Evolutionary conservation across 257 asterid species (phyloP).

Genomic region (Schizonepeta tenuifolia): DNA sequence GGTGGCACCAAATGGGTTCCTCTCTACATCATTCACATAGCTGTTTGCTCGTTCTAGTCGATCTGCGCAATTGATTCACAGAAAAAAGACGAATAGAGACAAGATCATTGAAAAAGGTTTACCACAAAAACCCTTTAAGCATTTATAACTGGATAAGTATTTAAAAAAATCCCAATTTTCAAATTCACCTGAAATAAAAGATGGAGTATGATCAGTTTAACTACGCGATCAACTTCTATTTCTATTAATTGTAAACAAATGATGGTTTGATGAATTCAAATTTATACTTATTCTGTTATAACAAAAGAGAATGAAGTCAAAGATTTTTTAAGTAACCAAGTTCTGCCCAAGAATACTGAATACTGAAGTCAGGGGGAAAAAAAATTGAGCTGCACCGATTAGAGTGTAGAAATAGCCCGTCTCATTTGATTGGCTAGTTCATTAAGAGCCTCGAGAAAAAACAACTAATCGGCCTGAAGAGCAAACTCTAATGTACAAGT

Average conservation of each 20-base stretch:
- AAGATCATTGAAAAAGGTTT: conserved; percentile 10
- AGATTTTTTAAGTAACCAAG: not conserved
- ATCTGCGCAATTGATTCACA: conserved; percentile 49
- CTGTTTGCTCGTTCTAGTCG: conserved; percentile 72
- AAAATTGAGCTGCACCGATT: not conserved
- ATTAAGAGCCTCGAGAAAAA: not conserved
- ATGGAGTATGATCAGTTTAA: not conserved
- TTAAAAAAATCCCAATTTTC: not conserved
- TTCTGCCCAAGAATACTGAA: not conserved
- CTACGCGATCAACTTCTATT: not conserved
- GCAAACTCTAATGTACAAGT: not conserved
- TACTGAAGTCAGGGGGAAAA: not conserved
- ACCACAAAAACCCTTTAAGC: conserved; percentile 8
- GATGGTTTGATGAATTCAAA: not conserved
- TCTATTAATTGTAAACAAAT: not conserved
- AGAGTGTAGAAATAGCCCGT: not conserved
- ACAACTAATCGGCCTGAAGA: not conserved
- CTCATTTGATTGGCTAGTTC: not conserved
- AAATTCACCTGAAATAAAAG: not conserved
- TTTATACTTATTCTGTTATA: not conserved
- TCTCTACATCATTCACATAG: conserved; percentile 70
- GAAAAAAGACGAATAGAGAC: conserved; percentile 19
- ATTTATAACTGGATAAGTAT: not conserved
- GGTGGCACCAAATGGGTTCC: conserved; percentile 49
- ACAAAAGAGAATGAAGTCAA: not conserved